A percentile compares a stretch with the other conserved stretches of the same genome.
These are phyloP conservation scores for Trichoderma asperelloides DNA, from an alignment of 495 filamentous ascomycete species.

Conservation along the genomic window DNA sequence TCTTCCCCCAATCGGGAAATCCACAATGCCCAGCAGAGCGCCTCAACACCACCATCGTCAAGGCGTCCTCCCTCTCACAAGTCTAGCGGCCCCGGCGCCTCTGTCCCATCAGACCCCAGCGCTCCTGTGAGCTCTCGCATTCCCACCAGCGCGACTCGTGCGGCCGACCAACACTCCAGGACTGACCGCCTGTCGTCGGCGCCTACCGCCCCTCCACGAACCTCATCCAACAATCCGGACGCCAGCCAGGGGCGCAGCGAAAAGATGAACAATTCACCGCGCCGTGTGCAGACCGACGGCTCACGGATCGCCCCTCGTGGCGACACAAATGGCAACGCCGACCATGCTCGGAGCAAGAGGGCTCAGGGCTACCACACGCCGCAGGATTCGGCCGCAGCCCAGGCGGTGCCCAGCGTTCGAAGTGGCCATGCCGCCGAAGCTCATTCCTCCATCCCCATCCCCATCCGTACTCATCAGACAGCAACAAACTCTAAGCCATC, in stretches of 20 bases:
- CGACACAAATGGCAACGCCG: conserved; percentile 21
- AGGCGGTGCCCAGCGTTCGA: neutral
- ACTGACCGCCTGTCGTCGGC: conserved; percentile 9
- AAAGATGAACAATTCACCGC: conserved; percentile 29
- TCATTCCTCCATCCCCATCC: conserved; percentile 19
- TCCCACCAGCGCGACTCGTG: conserved; percentile 25
- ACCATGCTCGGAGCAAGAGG: conserved; percentile 20
- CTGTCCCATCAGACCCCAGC: conserved; percentile 38
- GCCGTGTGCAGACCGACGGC: conserved; percentile 20
- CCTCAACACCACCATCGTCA: conserved; percentile 29
- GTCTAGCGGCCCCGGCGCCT: conserved; percentile 46
- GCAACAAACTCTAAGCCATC: conserved; percentile 38
- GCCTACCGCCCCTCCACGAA: conserved; percentile 52
- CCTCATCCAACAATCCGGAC: conserved; percentile 44
- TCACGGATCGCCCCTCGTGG: conserved; percentile 15
- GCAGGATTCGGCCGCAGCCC: conserved; percentile 19
- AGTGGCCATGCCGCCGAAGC: neutral
- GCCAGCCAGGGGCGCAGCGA: conserved; percentile 38
- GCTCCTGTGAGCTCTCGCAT: conserved; percentile 57
- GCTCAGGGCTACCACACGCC: conserved; percentile 23
- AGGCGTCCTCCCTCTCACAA: conserved; percentile 40
- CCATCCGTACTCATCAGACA: conserved; percentile 31
- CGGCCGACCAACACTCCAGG: conserved; percentile 31
- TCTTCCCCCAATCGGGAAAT: conserved; percentile 34
- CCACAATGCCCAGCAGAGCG: conserved; percentile 33